These are phyloP conservation scores for Myriosclerotinia duriaeana DNA, from an alignment of 2,329 filamentous ascomycete species.

Conservation along the genomic window DNA sequence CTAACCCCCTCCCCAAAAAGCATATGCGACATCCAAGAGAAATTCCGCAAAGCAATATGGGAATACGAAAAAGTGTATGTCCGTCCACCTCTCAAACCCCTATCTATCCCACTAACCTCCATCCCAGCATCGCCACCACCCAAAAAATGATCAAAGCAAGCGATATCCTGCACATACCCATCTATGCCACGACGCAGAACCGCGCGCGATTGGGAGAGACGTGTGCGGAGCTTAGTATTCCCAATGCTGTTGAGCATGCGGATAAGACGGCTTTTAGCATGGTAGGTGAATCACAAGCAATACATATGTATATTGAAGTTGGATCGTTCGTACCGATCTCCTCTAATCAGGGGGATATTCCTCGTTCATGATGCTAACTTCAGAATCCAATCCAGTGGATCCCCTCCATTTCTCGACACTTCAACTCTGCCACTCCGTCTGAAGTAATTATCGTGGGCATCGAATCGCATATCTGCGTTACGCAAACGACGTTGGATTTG, in stretches of 20 bases:
- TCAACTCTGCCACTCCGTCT: slow-evolving; percentile 43
- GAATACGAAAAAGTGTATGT: slow-evolving; percentile 79
- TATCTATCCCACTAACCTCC: slow-evolving; percentile 13
- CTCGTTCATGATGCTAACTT: neutral
- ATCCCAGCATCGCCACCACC: slow-evolving; percentile 59
- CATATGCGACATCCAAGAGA: slow-evolving; percentile 93
- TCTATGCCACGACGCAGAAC: slow-evolving; percentile 86
- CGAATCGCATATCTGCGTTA: slow-evolving; percentile 91
- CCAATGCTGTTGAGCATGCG: slow-evolving; percentile 54
- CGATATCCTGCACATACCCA: slow-evolving; percentile 67
- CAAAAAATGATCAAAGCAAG: slow-evolving; percentile 68
- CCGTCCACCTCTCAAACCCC: slow-evolving; percentile 29
- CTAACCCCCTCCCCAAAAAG: slow-evolving; percentile 47
- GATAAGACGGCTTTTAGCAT: slow-evolving; percentile 95
- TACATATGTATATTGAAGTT: neutral
- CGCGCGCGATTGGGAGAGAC: slow-evolving; percentile 75
- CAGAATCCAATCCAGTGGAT: slow-evolving; percentile 47
- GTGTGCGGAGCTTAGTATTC: slow-evolving; percentile 66
- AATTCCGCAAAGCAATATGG: slow-evolving; percentile 79
- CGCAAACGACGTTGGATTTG: slow-evolving; percentile 85
- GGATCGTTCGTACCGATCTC: neutral
- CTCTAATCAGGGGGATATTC: neutral
- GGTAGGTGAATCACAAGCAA: slow-evolving; percentile 40
- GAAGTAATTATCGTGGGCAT: slow-evolving; percentile 83
- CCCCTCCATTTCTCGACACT: slow-evolving; percentile 58